Evolutionary conservation across 2,329 filamentous ascomycete genomes (phyloP).

Genomic region (Neurospora sp.): DNA sequence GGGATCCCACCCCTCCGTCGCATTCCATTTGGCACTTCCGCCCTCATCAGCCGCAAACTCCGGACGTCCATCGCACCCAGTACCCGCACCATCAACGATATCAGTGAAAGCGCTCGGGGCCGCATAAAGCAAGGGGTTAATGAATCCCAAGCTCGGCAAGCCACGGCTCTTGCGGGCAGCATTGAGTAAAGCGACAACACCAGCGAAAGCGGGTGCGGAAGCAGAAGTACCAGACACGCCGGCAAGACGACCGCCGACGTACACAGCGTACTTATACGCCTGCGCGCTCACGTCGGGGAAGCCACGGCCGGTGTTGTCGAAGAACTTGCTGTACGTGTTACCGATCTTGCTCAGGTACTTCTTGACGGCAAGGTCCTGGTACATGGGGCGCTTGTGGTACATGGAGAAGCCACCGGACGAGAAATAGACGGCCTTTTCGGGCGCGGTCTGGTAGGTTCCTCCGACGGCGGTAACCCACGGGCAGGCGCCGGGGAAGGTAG

Average conservation of each 20-base stretch:
- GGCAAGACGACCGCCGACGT: conserved; percentile 15
- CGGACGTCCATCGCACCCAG: conserved; percentile 16
- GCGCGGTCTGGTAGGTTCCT: conserved; percentile 34
- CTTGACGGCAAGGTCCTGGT: conserved; percentile 28
- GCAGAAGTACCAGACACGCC: conserved; percentile 25
- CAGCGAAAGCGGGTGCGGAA: conserved; percentile 30
- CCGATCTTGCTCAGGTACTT: conserved; percentile 31
- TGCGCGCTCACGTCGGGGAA: conserved; percentile 46
- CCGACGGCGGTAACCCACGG: conserved; percentile 50
- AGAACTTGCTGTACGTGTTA: conserved; percentile 31
- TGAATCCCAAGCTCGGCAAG: conserved; percentile 30
- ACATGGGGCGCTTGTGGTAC: conserved; percentile 31
- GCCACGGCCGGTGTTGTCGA: conserved; percentile 33
- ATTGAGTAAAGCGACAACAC: conserved; percentile 33
- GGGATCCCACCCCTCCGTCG: conserved; percentile 24
- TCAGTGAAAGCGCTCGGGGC: conserved; percentile 17
- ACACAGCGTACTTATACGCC: conserved; percentile 26
- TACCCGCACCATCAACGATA: conserved; percentile 16
- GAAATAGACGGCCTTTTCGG: conserved; percentile 20
- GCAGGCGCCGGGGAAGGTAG: conserved; percentile 45
- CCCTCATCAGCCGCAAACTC: conserved; percentile 4
- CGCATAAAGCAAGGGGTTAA: conserved; percentile 32
- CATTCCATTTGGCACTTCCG: conserved; percentile 18
- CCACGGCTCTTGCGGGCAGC: conserved; percentile 28
- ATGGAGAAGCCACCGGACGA: conserved; percentile 37